Conservation (phyloP, 495 filamentous ascomycete genomes). For the Penicillium paxilli region DNA sequence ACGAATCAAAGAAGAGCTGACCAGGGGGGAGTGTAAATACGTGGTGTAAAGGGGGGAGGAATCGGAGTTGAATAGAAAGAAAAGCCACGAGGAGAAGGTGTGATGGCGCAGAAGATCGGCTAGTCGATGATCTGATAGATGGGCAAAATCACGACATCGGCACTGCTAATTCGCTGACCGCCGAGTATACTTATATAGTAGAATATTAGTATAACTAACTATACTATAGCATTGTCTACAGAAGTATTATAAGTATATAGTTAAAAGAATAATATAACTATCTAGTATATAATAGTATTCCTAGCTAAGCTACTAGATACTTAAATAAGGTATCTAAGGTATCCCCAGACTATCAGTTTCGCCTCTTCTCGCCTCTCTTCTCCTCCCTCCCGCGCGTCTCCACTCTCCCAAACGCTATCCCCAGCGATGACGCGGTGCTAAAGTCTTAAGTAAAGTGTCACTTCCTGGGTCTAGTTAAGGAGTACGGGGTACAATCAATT, state of each 20-base stretch:
- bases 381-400: background rate
- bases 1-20: slow-evolving; percentile 6
- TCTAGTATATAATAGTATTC: too few relatives aligned
- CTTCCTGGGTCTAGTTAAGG: too few relatives aligned
- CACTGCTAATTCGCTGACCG: slow-evolving; percentile 29
- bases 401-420: background rate
- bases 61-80: background rate
- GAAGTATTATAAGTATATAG: background rate
- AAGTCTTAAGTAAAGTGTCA: background rate
- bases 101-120: slow-evolving; percentile 9
- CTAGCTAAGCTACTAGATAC: too few relatives aligned
- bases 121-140: slow-evolving; percentile 51
- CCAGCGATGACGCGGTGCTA: background rate
- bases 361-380: background rate
- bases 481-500: too few relatives aligned
- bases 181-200: background rate
- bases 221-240: background rate
- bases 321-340: too few relatives aligned
- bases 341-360: background rate
- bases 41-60: slow-evolving; percentile 2
- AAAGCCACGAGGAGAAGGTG: slow-evolving; percentile 10
- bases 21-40: background rate
- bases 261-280: background rate
- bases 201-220: too few relatives aligned
- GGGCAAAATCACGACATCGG: slow-evolving; percentile 55